A percentile compares a stretch with the other conserved stretches of the same genome.
Evolutionary conservation across 2,329 filamentous ascomycete species (phyloP).

Genomic region (Pyricularia sp.): DNA sequence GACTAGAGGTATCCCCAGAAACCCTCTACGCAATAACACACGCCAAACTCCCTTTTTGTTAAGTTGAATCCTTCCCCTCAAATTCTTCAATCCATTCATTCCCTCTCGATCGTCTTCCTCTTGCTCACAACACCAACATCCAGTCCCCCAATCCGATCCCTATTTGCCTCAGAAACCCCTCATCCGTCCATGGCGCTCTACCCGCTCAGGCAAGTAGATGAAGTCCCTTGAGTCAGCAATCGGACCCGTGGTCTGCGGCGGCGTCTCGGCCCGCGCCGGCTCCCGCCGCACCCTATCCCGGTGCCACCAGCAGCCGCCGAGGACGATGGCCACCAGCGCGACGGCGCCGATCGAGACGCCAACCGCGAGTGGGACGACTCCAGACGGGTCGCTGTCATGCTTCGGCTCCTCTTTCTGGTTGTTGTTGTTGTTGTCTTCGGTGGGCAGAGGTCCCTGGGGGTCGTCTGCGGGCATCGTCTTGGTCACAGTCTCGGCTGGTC

Average conservation of each 20-base stretch:
- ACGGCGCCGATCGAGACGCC: neutral
- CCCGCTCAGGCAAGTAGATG: neutral
- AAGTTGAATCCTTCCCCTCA: neutral
- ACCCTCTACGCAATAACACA: neutral
- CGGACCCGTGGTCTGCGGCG: neutral
- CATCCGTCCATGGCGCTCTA: neutral
- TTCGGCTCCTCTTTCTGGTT: neutral
- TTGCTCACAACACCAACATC: neutral
- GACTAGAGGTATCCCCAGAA: too few species aligned
- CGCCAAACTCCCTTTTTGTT: neutral
- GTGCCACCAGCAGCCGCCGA: neutral
- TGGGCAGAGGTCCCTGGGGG: neutral
- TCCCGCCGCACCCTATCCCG: neutral
- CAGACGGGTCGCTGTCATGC: neutral
- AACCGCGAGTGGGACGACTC: slow-evolving; percentile 1
- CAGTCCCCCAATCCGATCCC: neutral
- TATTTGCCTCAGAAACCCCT: neutral
- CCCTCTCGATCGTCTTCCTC: neutral
- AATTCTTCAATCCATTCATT: neutral
- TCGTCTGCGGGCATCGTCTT: neutral
- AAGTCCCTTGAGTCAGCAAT: neutral
- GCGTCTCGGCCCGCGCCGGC: slow-evolving; percentile 1
- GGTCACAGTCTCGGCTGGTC: neutral
- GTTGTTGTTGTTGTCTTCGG: neutral
- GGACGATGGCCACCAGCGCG: neutral